These are phyloP conservation scores for Cymbopogon flexuosus DNA, from an alignment of 202 grass and related monocot species.

Conservation along the genomic window DNA sequence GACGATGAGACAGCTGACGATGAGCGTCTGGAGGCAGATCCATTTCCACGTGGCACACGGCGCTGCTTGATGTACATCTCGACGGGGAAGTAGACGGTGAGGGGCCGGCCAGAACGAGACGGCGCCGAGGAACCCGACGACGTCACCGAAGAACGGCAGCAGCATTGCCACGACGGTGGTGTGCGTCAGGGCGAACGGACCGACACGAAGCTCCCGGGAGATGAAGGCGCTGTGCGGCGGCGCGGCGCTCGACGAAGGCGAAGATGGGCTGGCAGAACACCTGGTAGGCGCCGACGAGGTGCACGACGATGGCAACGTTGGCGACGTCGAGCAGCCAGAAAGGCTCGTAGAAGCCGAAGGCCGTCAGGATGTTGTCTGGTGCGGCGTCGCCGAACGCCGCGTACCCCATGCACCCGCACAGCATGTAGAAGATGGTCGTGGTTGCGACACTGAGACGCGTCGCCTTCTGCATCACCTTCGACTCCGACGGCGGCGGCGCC, in stretches of 20 bases:
- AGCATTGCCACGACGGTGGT: slow-evolving; percentile 64
- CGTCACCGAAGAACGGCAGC: slow-evolving; percentile 55
- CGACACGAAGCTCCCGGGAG: slow-evolving; percentile 32
- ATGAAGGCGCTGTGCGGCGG: slow-evolving; percentile 27
- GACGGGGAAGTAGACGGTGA: slow-evolving; percentile 76
- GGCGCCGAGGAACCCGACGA: slow-evolving; percentile 46
- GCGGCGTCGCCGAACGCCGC: slow-evolving; percentile 55
- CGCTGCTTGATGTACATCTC: slow-evolving; percentile 78
- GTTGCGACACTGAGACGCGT: slow-evolving; percentile 44
- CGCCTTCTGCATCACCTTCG: slow-evolving; percentile 68
- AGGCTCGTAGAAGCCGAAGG: slow-evolving; percentile 75
- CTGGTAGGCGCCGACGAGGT: slow-evolving; percentile 68
- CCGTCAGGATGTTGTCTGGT: slow-evolving; percentile 56
- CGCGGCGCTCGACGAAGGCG: slow-evolving; percentile 60
- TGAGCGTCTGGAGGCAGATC: neutral
- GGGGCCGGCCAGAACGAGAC: slow-evolving; percentile 71
- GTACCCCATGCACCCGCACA: slow-evolving; percentile 65
- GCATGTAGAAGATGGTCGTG: slow-evolving; percentile 63
- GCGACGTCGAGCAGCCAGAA: slow-evolving; percentile 72
- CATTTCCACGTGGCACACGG: neutral
- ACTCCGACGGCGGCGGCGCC: slow-evolving; percentile 53
- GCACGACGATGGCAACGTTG: slow-evolving; percentile 65
- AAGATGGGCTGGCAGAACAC: slow-evolving; percentile 69
- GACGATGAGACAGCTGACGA: too few relatives aligned
- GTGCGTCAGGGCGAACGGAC: slow-evolving; percentile 29